These are phyloP conservation scores for Mucor plumbeus DNA, from an alignment of 371 early-diverging fungal species.

Conservation along the genomic window DNA sequence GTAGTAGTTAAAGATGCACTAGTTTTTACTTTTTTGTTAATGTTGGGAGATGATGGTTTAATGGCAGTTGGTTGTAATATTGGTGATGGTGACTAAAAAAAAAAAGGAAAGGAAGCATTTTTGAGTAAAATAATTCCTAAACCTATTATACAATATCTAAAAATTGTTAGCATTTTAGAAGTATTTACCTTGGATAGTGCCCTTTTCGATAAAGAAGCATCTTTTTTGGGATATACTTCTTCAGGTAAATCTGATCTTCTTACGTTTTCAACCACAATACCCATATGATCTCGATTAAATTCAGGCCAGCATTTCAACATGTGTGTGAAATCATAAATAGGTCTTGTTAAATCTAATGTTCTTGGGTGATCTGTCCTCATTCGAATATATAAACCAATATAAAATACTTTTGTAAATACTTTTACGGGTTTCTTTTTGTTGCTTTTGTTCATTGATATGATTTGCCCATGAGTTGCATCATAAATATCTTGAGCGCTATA, in stretches of 20 bases:
- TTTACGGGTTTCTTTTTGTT: not conserved
- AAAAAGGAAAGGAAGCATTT: not conserved
- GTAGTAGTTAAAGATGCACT: not conserved
- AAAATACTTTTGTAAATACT: slow-evolving; percentile 78
- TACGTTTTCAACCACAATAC: slow-evolving; percentile 40
- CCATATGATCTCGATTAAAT: slow-evolving; percentile 69
- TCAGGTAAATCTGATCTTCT: slow-evolving; percentile 6
- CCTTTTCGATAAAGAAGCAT: slow-evolving; percentile 1
- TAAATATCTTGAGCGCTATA: slow-evolving; percentile 59
- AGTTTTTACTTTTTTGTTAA: not conserved
- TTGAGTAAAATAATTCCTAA: too few species aligned
- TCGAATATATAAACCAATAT: slow-evolving; percentile 78
- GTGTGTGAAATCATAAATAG: slow-evolving; percentile 74
- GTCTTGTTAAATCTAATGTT: slow-evolving; percentile 72
- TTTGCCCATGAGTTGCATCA: slow-evolving; percentile 20
- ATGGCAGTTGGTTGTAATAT: slow-evolving; percentile 3
- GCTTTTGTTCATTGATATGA: not conserved
- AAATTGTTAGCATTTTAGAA: too few species aligned
- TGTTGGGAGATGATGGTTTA: not conserved
- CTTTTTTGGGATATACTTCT: slow-evolving; percentile 2
- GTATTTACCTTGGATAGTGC: slow-evolving; percentile 15
- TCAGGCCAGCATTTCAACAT: slow-evolving; percentile 75
- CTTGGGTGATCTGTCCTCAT: slow-evolving; percentile 52
- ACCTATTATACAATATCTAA: too few species aligned
- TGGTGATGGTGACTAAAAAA: slow-evolving; percentile 15